phyloP scores from a whole-genome alignment of 2,329 filamentous ascomycete genomes.

The Tolypocladium ovalisporum region DNA sequence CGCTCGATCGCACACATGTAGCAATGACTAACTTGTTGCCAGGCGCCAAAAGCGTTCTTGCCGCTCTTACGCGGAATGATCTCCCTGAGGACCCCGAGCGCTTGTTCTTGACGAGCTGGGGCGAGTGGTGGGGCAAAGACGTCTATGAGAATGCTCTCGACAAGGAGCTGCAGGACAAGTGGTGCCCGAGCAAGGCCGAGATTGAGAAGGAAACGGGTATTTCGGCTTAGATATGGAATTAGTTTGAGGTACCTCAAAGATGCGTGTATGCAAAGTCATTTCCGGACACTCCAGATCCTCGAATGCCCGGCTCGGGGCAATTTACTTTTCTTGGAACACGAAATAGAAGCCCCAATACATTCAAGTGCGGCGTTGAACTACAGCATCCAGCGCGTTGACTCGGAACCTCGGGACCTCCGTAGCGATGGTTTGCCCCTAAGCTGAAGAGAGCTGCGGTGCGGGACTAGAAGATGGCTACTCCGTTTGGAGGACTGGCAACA shows the following conservation, averaged over 20 bases:
- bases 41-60: conserved; percentile 35
- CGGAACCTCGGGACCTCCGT: background rate
- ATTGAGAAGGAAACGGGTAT: conserved; percentile 32
- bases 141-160: conserved; percentile 30
- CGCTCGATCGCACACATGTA: background rate
- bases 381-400: background rate
- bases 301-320: background rate
- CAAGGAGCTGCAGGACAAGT: conserved; percentile 38
- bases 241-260: background rate
- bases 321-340: too few relatives aligned
- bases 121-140: conserved; percentile 42
- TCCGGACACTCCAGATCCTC: background rate
- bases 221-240: background rate
- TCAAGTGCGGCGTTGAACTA: background rate
- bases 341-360: too few relatives aligned
- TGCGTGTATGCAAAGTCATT: background rate
- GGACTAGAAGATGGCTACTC: conserved; percentile 24
- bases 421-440: background rate
- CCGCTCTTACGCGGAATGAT: conserved; percentile 31
- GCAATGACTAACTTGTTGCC: background rate
- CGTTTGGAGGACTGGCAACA: conserved; percentile 26
- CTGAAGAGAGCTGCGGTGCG: background rate
- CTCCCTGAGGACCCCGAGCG: conserved; percentile 38
- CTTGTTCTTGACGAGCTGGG: conserved; percentile 45
- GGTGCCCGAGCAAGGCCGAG: conserved; percentile 34